Base-by-base conservation (phyloP, 2,329 filamentous ascomycete species). In the Penicillium fuscoglaucum region DNA sequence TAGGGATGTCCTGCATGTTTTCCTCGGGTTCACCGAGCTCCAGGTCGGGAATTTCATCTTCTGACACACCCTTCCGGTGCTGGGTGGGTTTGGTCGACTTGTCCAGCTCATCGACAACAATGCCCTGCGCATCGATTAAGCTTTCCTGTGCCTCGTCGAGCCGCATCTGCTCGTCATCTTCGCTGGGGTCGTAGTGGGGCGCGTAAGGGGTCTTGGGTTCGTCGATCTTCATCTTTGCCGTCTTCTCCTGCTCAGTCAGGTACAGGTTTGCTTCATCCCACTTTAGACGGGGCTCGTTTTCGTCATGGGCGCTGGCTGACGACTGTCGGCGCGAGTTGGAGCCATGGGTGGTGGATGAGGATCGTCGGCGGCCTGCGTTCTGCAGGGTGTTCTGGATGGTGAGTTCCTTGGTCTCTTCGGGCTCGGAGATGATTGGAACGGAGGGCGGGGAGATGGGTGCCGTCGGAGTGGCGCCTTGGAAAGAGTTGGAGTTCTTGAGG, bases 221-320 rank as follows among this genome's bases (percentile, higher is more conserved):
- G 66, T 92, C 90, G 65, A 99, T 99, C 83, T 98, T 99, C 95
- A 99, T 99, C 59, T 93, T 97, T 61, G 90, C 89, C 59, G 88
- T 91, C 77, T 90, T 93, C 77, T 98, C 91, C 77, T 98, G 93
- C 79, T 99, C 95, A 8, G 95, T 95, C 53, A 99, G 84, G 78
- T 97, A 99, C 33, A 99, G 84, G 73, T 99, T 99, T 46, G 91
- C 95, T 80, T 99, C 95, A 76, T 99, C 95, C 95, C 95, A 99
- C 79, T 97, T 96, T 66, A 99, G 83, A 62, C 92, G 88, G 62
- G 90, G 89, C 58, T 84, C 87, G 57, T 81, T 82, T 49, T 86
- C 83, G 51, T 86, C 83, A 19, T 80, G 74, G 43, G 83, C 80
- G 60, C 78, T 74, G 53, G 75, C 78, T 60, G 76, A 76, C 0